phyloP scores from a whole-genome alignment of 2,329 filamentous ascomycete species.

The Fusarium sp. region DNA sequence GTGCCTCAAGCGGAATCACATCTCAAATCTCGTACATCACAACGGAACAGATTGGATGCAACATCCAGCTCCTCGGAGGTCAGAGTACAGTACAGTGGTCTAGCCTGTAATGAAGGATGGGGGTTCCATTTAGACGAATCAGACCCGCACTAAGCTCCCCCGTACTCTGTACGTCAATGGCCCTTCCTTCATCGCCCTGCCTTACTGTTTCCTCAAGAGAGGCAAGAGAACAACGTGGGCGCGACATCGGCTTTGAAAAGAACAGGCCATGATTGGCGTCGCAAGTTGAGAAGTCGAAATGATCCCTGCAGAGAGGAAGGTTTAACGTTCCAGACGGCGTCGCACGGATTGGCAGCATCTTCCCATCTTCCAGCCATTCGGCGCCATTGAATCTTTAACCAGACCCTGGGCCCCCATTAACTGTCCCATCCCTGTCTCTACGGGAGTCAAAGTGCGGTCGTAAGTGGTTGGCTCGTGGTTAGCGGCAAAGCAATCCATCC shows the following conservation, averaged over 20 bases:
- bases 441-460: conserved; percentile 38
- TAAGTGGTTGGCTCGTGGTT: conserved; percentile 42
- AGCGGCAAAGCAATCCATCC: conserved; percentile 39
- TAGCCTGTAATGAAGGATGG: conserved; percentile 23
- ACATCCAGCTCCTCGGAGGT: conserved; percentile 41
- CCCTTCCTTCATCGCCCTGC: conserved; percentile 6
- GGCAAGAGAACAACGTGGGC: conserved; percentile 34
- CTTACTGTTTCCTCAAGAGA: conserved; percentile 1
- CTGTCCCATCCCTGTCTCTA: not conserved
- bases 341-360: conserved; percentile 41
- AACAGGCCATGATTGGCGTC: conserved; percentile 49
- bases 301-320: conserved; percentile 41
- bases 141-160: conserved; percentile 37
- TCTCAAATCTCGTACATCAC: conserved; percentile 38
- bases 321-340: conserved; percentile 48
- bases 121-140: conserved; percentile 40
- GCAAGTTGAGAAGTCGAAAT: conserved; percentile 35
- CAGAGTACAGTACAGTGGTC: conserved; percentile 8
- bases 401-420: conserved; percentile 20
- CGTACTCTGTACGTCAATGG: conserved; percentile 48
- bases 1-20: conserved; percentile 29
- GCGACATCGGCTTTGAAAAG: conserved; percentile 54
- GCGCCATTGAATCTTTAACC: conserved; percentile 24
- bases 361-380: conserved; percentile 44
- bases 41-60: conserved; percentile 14